A percentile compares a stretch with the other conserved stretches of the same genome.
Conservation (phyloP, 208 protist species). For the Angomonas deanei region DNA sequence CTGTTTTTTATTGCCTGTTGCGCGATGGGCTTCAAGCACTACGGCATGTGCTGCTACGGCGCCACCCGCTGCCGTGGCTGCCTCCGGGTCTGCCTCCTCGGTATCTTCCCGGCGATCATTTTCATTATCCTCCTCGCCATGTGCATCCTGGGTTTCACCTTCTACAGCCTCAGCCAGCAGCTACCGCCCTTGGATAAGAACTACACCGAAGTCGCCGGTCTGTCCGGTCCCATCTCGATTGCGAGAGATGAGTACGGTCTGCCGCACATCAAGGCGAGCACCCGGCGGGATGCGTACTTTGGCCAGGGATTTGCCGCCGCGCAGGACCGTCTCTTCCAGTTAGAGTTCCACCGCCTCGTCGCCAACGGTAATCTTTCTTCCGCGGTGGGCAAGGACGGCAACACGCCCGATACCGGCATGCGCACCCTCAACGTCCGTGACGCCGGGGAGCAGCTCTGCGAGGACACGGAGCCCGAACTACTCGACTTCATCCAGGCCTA, state of each 20-base stretch:
- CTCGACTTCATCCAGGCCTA: constrained; percentile 32
- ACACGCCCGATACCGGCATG: constrained; percentile 24
- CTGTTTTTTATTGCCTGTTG: constrained; percentile 29
- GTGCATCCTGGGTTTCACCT: constrained; percentile 37
- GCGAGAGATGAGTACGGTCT: constrained; percentile 41
- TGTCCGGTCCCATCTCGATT: constrained; percentile 36
- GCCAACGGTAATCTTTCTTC: constrained; percentile 26
- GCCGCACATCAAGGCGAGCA: constrained; percentile 40
- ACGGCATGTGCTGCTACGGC: constrained; percentile 50
- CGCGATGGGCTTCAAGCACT: constrained; percentile 29
- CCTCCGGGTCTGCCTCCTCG: constrained; percentile 26
- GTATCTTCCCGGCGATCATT: constrained; percentile 40
- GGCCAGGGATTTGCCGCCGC: constrained; percentile 56
- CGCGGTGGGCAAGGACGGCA: constrained; percentile 25
- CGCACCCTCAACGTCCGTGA: constrained; percentile 43
- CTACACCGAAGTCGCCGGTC: constrained; percentile 32
- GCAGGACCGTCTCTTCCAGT: constrained; percentile 63
- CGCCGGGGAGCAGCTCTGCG: constrained; percentile 33
- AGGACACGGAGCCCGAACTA: constrained; percentile 11
- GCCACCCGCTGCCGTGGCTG: constrained; percentile 11
- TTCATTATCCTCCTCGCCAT: constrained; percentile 35
- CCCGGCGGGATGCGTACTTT: constrained; percentile 50
- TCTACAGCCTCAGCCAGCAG: constrained; percentile 42
- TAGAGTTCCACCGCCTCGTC: constrained; percentile 47
- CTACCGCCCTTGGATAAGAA: constrained; percentile 37